Evolutionary conservation across 441 rosid genomes (phyloP), one percentile per base, ranked within the genome.

Genomic region (Viola pubescens): DNA sequence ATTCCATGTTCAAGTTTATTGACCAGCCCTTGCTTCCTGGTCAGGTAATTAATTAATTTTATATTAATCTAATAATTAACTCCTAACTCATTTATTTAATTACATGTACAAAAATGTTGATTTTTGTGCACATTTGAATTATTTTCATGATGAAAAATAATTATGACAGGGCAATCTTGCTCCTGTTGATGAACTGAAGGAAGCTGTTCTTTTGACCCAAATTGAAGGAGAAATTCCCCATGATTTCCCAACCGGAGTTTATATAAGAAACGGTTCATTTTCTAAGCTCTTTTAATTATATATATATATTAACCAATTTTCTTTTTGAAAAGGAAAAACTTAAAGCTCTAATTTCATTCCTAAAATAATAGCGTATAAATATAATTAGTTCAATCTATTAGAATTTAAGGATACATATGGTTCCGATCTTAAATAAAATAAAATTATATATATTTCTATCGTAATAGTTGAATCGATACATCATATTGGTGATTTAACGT

Each of bases 21-120:
- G 78, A 76, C 40, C 73, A 60, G 7, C 69, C 81, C 4, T 58
- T 62, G 61, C 73, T 57, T 48, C 78, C 77, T 37, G 65, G 74
- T 60, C 79, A 76, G 79, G 85, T 76, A 62, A 3, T 19, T 19
- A 0, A 19, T 19, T 19, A 65, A 4, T 1, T 14, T 8, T 41
- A 4, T 9, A 40, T n/a, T n/a, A n/a, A 9, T 5, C 39, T 7
- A 14, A 6, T 5, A 0, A 56, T 38, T 16, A 6, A 50, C 16
- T 0, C 16, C 37, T 3, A 50, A 6, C 16, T 26, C 10, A 19
- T 50, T 3, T 4, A 0, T 13, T 12, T 5, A 5, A 4, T 2
- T 16, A 1, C 19, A 13, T n/a, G 9, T 3, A 49, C 14, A 26
- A n/a, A 6, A 49, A 46, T 46, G 11, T 8, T 49, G 7, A 8